Base-by-base conservation (phyloP, 306 rosid species). In the Rosa persica region DNA sequence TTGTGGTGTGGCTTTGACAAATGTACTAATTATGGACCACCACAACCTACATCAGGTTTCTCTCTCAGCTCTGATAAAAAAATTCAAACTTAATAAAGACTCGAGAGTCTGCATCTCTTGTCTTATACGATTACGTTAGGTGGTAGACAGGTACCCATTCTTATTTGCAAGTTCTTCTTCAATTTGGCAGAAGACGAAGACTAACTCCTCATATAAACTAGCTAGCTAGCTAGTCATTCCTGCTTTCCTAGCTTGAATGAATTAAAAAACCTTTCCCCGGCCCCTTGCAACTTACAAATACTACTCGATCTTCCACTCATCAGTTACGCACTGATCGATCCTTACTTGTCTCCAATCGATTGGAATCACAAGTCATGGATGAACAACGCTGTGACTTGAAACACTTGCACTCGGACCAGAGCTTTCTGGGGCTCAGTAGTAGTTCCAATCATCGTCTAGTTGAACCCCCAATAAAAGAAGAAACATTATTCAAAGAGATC, bases 161-260 rank as follows among this genome's bases (percentile, higher is more conserved):
- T 16, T 23, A 23, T 23, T 8, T 58, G 36, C 65, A 23, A 12
- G 16, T 58, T 58, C 62, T 30, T 30, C 36, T 22, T 9, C 65
- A 58, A 58, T 58, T 22, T 23, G 34, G 65, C 65, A 58, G 65
- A 58, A 58, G 65, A 58, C 65, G 36, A 58, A 58, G 65, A 23
- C 36, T 23, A 58, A 23, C 65, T 58, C 8, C 65, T 55, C 65
- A n/a, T 22, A 57, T 57, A 9, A 57, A 22, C 64, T 22, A 57
- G 30, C 27, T 57, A n/a, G 12, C 5, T 55, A 55, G 23, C 25
- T 17, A 8, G 27, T n/a, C 15, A 4, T 23, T 22, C 15, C 13
- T 23, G 6, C 34, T 23, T 23, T 23, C 12, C 64, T 22, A 23
- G 17, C 34, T 23, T 54, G 25, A 54, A 20, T 7, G 61, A 54